Base-by-base conservation (phyloP, 2,329 filamentous ascomycete genomes). In the Pseudovirgaria hyperparasitica region DNA sequence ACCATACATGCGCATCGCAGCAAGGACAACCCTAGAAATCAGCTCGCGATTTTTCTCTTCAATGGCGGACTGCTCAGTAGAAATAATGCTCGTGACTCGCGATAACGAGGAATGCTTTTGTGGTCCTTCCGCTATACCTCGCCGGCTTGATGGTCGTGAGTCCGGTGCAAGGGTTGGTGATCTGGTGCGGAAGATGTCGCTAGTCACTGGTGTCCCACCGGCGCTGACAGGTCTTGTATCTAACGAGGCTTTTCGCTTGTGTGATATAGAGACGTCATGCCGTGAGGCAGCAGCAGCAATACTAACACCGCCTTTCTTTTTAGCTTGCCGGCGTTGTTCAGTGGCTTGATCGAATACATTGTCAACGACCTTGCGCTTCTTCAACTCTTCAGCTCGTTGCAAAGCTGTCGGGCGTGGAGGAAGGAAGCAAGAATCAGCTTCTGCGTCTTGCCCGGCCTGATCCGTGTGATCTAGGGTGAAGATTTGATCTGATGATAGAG, bases 1-100 rank as follows among this genome's bases (percentile, higher is more conserved):
- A 2, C 64, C 64, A 33, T 65, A 55, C 33, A 67, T 52, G 2
- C 64, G 60, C 62, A 68, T 64, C 4, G 60, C 63, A 5, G 63
- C 58, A 58, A 67, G 62, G 14, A 67, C 57, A 4, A 64, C 48
- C n/a, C 58, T 52, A 1, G 60, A 59, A 4, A 68, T 45, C 3
- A 55, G 42, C n/a, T 63, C 59, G 32, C 65, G 66, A 40, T 68
- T 68, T n/a, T 48, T 38, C 3, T 44, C 44, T 27, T 58, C 53
- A 2, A 42, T 47, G 1, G 45, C 48, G 2, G 47, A 44, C 15
- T 54, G 50, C 25, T 49, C 46, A 7, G 45, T 40, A 3, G 37
- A 24, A 3, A 46, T 33, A 5, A 50, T 32, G 5, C 46, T 54
- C n/a, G 42, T 41, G 4, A 57, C 50, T 5, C 45, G 43, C 0